phyloP scores from a whole-genome alignment of 352 stramenopile species.

The Phytophthora tubulina region DNA sequence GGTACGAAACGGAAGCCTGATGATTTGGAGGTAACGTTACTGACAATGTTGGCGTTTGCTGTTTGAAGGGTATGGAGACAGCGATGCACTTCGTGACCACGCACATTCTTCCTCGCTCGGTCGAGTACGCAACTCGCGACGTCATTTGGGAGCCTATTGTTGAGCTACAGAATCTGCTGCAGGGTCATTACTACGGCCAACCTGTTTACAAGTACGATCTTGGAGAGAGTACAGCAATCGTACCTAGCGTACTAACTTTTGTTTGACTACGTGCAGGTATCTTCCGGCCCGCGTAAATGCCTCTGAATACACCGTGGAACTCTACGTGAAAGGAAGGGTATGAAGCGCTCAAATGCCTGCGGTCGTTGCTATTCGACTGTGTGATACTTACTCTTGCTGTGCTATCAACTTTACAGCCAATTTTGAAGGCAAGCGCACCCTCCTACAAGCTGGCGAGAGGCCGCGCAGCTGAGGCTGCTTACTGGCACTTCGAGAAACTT shows the following conservation, averaged over 20 bases:
- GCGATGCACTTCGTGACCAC: constrained; percentile 75
- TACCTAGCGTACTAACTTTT: background rate
- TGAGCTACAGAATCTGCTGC: constrained; percentile 76
- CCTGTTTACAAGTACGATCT: constrained; percentile 70
- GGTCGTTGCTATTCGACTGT: background rate
- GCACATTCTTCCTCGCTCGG: constrained; percentile 64
- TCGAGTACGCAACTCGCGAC: constrained; percentile 64
- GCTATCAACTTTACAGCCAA: constrained; percentile 35
- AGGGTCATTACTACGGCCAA: constrained; percentile 69
- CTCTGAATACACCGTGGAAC: constrained; percentile 55
- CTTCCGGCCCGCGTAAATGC: constrained; percentile 60
- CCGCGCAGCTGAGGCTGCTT: constrained; percentile 63
- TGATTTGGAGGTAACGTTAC: constrained; percentile 1
- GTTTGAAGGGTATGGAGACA: constrained; percentile 61
- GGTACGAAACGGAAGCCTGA: constrained; percentile 20
- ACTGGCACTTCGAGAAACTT: constrained; percentile 53
- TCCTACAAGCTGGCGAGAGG: constrained; percentile 74
- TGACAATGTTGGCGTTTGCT: constrained; percentile 2
- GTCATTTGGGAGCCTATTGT: constrained; percentile 66
- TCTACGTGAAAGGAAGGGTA: constrained; percentile 78
- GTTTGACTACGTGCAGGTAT: constrained; percentile 49
- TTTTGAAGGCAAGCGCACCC: constrained; percentile 54
- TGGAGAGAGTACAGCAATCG: background rate
- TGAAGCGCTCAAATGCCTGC: background rate
- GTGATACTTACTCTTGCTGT: constrained; percentile 11